Evolutionary conservation across 2,329 filamentous ascomycete genomes (phyloP).

Genomic region (Sclerotinia nivalis): DNA sequence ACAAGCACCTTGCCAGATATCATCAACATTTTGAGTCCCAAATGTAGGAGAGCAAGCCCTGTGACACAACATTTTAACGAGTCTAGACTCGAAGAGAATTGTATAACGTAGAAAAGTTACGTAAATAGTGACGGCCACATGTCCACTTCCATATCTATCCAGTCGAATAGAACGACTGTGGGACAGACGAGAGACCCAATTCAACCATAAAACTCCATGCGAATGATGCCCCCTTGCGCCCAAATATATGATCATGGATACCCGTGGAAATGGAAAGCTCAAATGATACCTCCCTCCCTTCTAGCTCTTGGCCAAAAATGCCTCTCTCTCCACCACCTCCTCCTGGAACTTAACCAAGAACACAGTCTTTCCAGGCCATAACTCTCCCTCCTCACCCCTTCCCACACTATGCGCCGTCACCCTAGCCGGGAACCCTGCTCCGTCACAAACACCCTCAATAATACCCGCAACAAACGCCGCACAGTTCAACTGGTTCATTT

Average conservation of each 20-base stretch:
- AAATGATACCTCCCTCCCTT: neutral
- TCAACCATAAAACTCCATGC: constrained; percentile 7
- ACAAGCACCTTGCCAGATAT: neutral
- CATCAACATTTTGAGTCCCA: neutral
- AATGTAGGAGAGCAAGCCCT: neutral
- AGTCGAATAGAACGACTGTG: constrained; percentile 3
- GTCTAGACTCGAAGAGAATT: neutral
- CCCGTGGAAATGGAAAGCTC: neutral
- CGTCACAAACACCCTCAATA: constrained; percentile 93
- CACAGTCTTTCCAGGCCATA: constrained; percentile 96
- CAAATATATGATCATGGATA: neutral
- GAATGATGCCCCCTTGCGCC: constrained; percentile 5
- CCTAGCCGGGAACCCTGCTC: constrained; percentile 81
- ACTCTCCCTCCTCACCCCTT: constrained; percentile 61
- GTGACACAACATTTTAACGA: neutral
- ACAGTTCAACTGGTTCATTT: constrained; percentile 96
- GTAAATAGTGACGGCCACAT: neutral
- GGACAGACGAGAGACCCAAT: neutral
- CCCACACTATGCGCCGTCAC: constrained; percentile 85
- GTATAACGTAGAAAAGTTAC: neutral
- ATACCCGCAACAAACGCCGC: constrained; percentile 94
- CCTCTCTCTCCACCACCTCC: constrained; percentile 91
- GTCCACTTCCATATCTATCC: neutral
- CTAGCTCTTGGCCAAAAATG: constrained; percentile 64
- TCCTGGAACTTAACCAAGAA: constrained; percentile 90